Percentiles rank a stretch among this genome's conserved stretches.
Conservation (phyloP, 345 rosid genomes). For the Laguncularia racemosa region DNA sequence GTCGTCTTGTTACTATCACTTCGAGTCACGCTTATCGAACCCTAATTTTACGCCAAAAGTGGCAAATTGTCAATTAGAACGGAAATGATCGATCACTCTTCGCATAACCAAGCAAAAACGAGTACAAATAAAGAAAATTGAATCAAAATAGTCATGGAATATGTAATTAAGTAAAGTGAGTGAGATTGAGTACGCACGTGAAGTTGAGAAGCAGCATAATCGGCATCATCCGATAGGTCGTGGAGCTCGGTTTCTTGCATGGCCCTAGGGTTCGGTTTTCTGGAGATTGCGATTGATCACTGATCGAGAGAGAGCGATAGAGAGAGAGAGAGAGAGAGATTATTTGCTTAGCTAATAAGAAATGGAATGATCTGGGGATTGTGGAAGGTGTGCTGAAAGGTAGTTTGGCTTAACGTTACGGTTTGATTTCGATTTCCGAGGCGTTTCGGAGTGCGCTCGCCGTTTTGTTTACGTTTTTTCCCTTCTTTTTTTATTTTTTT, state of each 20-base stretch:
- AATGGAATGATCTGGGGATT: too few relatives aligned
- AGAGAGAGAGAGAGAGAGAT: too few relatives aligned
- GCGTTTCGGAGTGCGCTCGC: too few relatives aligned
- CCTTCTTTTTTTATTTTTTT: too few relatives aligned
- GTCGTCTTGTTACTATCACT: constrained; percentile 56
- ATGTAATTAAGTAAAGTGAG: not conserved
- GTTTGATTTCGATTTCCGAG: too few relatives aligned
- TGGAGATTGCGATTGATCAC: not conserved
- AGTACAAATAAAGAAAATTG: not conserved
- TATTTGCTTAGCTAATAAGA: too few relatives aligned
- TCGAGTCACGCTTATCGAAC: constrained; percentile 61
- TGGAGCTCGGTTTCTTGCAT: constrained; percentile 80
- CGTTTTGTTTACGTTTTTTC: too few relatives aligned
- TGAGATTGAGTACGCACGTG: constrained; percentile 39
- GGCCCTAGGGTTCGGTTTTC: constrained; percentile 4
- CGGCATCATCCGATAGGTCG: constrained; percentile 96
- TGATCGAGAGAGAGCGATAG: too few relatives aligned
- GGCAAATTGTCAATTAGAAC: constrained; percentile 6
- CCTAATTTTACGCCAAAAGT: constrained; percentile 25
- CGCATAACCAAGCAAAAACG: not conserved
- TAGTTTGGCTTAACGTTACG: too few relatives aligned
- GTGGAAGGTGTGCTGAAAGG: too few relatives aligned
- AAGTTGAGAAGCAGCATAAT: constrained; percentile 83
- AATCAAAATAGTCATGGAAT: not conserved
- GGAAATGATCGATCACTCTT: not conserved